These are phyloP conservation scores for Fusarium bactridioides DNA, from an alignment of 2,329 filamentous ascomycete genomes.

Conservation along the genomic window DNA sequence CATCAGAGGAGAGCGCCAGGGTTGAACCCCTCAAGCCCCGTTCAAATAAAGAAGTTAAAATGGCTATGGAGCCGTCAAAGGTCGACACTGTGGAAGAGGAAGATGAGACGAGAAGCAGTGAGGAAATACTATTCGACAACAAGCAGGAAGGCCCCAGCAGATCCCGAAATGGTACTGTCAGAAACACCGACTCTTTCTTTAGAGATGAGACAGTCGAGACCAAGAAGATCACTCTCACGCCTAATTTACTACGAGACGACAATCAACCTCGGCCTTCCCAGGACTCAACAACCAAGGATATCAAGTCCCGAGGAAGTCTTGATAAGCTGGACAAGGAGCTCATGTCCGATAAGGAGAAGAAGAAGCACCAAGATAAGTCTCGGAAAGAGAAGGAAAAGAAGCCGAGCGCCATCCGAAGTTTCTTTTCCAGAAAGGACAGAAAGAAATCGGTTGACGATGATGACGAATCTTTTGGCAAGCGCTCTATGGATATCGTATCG, in stretches of 20 bases:
- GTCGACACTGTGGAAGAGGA: constrained; percentile 48
- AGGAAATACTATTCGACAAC: constrained; percentile 70
- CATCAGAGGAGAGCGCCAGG: constrained; percentile 61
- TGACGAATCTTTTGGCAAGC: constrained; percentile 68
- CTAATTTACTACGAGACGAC: constrained; percentile 89
- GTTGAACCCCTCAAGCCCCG: constrained; percentile 64
- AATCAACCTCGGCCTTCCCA: constrained; percentile 62
- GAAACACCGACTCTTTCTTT: constrained; percentile 97
- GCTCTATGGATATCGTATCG: constrained; percentile 63
- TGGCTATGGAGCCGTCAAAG: constrained; percentile 43
- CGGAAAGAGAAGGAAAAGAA: constrained; percentile 76
- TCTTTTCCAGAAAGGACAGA: constrained; percentile 70
- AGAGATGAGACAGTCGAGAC: constrained; percentile 95
- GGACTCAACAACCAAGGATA: constrained; percentile 56
- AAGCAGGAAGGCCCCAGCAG: constrained; percentile 63
- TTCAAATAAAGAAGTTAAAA: constrained; percentile 51
- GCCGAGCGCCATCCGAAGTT: constrained; percentile 63
- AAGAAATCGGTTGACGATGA: constrained; percentile 65
- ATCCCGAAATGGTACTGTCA: constrained; percentile 84
- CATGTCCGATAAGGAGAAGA: constrained; percentile 75
- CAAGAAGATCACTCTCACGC: constrained; percentile 95
- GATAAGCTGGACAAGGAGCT: constrained; percentile 70
- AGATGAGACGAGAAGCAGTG: constrained; percentile 59
- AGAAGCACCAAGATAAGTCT: constrained; percentile 76
- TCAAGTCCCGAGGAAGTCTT: constrained; percentile 70